A percentile compares a stretch with the other conserved stretches of the same genome.
These are phyloP conservation scores for Neurospora terricola DNA, from an alignment of 495 filamentous ascomycete species.

Conservation along the genomic window DNA sequence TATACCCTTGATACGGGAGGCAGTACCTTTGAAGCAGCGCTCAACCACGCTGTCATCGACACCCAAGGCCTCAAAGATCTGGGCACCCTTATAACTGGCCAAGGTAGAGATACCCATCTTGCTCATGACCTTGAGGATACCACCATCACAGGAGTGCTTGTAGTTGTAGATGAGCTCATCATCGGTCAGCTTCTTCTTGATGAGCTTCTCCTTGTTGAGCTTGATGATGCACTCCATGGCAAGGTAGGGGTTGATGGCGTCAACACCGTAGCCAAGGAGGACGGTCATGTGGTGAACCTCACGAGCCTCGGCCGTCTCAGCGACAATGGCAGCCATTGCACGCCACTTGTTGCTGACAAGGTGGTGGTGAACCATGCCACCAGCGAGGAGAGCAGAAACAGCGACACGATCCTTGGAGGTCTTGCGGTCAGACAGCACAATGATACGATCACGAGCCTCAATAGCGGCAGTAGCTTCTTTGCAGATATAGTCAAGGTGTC, in stretches of 20 bases:
- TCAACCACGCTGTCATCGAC: slow-evolving; percentile 94
- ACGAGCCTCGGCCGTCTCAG: slow-evolving; percentile 94
- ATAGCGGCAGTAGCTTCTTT: slow-evolving; percentile 78
- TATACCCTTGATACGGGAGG: slow-evolving; percentile 89
- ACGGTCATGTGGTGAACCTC: slow-evolving; percentile 99
- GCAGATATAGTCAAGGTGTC: slow-evolving; percentile 85
- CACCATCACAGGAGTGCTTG: slow-evolving; percentile 94
- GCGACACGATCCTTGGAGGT: slow-evolving; percentile 76
- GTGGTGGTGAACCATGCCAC: slow-evolving; percentile 94
- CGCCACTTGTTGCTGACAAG: slow-evolving; percentile 96
- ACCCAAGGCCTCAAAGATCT: slow-evolving; percentile 98
- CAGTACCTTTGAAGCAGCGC: slow-evolving; percentile 91
- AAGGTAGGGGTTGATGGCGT: slow-evolving; percentile 95
- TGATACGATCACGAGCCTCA: slow-evolving; percentile 71
- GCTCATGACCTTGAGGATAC: slow-evolving; percentile 99
- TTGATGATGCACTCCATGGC: slow-evolving; percentile 97
- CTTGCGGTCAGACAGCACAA: slow-evolving; percentile 86
- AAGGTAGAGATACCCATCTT: slow-evolving; percentile 99
- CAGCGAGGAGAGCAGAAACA: slow-evolving; percentile 82
- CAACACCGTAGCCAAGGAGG: slow-evolving; percentile 88
- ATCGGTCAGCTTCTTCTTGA: slow-evolving; percentile 73
- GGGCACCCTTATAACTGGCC: slow-evolving; percentile 96
- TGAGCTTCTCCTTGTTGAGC: slow-evolving; percentile 91
- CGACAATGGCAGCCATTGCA: slow-evolving; percentile 74
- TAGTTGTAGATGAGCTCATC: slow-evolving; percentile 91